Conservation (phyloP, 805 yeast genomes). For the Teunomyces gatunensis region DNA sequence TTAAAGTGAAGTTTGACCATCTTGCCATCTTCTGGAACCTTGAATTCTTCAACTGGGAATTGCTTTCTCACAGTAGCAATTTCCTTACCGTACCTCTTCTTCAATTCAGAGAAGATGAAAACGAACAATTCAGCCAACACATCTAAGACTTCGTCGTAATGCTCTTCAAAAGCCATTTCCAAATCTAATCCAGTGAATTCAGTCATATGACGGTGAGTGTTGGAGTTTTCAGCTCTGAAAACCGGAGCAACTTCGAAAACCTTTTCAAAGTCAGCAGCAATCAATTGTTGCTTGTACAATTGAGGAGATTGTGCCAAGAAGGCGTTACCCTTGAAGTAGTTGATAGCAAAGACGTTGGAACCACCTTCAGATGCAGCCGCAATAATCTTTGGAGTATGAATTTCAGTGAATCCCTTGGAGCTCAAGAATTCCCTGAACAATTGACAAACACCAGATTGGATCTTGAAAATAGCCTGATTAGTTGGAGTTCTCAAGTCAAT, state of each 20-base stretch:
- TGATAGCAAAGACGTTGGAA: conserved; percentile 89
- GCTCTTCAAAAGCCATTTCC: conserved; percentile 98
- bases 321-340: conserved; percentile 90
- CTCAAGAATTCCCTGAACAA: conserved; percentile 86
- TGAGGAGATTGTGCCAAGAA: conserved; percentile 98
- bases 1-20: conserved; percentile 87
- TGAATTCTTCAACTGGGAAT: conserved; percentile 96
- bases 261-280: conserved; percentile 95
- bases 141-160: conserved; percentile 85
- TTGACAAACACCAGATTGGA: conserved; percentile 84
- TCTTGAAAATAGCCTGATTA: conserved; percentile 94
- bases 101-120: conserved; percentile 83
- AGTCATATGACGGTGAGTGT: conserved; percentile 99
- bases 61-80: conserved; percentile 89
- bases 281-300: conserved; percentile 94
- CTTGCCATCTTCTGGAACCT: conserved; percentile 88
- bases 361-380: conserved; percentile 99
- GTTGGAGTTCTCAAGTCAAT: conserved; percentile 96
- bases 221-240: conserved; percentile 98
- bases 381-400: conserved; percentile 93
- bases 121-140: conserved; percentile 71
- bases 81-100: conserved; percentile 74
- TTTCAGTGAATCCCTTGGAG: conserved; percentile 72
- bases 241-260: conserved; percentile 98
- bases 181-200: conserved; percentile 96